phyloP scores from a whole-genome alignment of 371 early-diverging fungal genomes.

The Mucor saturninus region DNA sequence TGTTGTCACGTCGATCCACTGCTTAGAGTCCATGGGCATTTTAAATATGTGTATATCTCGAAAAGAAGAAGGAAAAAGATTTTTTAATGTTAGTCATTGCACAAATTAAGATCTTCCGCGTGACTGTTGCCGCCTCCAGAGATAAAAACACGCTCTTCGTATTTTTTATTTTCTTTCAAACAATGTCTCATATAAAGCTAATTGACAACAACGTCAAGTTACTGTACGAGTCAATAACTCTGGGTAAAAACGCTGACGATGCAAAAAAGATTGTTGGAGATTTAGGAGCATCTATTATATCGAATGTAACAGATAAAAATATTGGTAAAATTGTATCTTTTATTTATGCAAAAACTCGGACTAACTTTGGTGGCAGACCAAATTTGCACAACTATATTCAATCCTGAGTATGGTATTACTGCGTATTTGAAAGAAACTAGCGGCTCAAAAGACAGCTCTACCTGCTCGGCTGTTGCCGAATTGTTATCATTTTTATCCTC shows the following conservation, averaged over 20 bases:
- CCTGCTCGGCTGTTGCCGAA: slow-evolving; percentile 21
- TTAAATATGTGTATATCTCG: slow-evolving; percentile 5
- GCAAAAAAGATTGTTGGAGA: slow-evolving; percentile 9
- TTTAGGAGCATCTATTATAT: slow-evolving; percentile 16
- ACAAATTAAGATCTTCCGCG: neutral
- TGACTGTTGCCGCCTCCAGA: neutral
- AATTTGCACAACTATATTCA: slow-evolving; percentile 42
- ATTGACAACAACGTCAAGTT: slow-evolving; percentile 1
- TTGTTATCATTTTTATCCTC: slow-evolving; percentile 35
- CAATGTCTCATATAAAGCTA: slow-evolving; percentile 8
- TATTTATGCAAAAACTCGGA: neutral
- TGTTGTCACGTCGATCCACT: slow-evolving; percentile 79
- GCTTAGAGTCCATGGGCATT: slow-evolving; percentile 63
- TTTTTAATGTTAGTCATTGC: neutral
- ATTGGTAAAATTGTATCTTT: slow-evolving; percentile 29
- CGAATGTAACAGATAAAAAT: slow-evolving; percentile 39
- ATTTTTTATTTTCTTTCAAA: neutral
- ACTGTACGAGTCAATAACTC: neutral
- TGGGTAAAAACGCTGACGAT: neutral
- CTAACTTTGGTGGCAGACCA: slow-evolving; percentile 32
- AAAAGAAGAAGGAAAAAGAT: neutral
- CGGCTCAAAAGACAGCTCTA: neutral
- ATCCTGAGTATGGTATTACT: slow-evolving; percentile 31
- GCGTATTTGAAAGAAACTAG: slow-evolving; percentile 15
- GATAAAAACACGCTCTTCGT: neutral